Base-by-base conservation (phyloP, 2,329 filamentous ascomycete species). In the Fusarium heterosporum region DNA sequence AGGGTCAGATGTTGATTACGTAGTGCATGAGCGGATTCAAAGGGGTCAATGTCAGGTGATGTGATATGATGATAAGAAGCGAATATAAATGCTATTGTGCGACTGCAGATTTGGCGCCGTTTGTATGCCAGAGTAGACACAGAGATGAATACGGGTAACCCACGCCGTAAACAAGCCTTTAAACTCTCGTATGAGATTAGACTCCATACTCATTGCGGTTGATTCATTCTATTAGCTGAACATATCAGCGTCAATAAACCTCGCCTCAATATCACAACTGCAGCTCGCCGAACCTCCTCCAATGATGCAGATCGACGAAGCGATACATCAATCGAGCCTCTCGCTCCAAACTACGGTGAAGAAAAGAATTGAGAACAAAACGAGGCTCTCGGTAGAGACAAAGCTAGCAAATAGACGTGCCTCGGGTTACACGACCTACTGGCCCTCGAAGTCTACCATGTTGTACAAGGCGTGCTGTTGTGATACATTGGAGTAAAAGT, bases 241-340 rank as follows among this genome's bases (percentile, higher is more conserved):
- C 36, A 29, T 28, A 28, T 51, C 13, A 9, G 19, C 42, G 22
- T 28, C 30, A 17, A 22, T 8, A n/a, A n/a, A 36, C 28, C 28
- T 26, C 12, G 28, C 54, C 61, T 61, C 55, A 45, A 48, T 19
- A 38, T 25, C 6, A 22, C 22, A 62, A 32, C 54, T 66, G 58
- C 63, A 64, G 54, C 64, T 64, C 58, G 64, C 64, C 64, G 55
- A 60, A 25, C 32, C 38, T 14, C 46, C 26, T 45, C 61, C 61
- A 55, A 66, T 63, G 25, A 26, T 30, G 46, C 4, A 30, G 19
- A 39, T 9, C 7, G 7, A 38, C 8, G 30, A 66, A n/a, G 29
- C 42, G 36, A 65, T 60, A 65, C 46, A 60, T 53, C 38, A 56
- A 22, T 50, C n/a, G 41, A 55, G 61, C 53, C 57, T 56, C 45